Evolutionary conservation across 768 basidiomycete genomes (phyloP), one percentile per base, ranked within the genome.

Genomic region (Lactifluus pinguis): DNA sequence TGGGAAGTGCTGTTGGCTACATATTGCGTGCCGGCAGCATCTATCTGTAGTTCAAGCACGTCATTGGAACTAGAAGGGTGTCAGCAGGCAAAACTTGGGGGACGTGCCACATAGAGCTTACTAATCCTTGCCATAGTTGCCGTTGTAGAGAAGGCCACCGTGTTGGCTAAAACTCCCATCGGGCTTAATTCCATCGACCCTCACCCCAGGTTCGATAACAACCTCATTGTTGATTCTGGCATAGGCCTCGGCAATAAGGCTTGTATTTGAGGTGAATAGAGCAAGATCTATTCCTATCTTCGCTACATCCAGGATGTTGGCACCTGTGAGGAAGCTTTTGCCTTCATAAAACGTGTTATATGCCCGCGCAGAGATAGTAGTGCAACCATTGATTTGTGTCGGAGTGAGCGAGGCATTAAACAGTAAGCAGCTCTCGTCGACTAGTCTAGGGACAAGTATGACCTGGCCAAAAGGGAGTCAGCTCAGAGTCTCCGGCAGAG

Each of bases 261-360:
- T 74, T 13, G 65, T 63, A 65, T 83, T 80, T 61, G 58, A 57
- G 36, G 62, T 61, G 2, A 59, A 54, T 32, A 66, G 49, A 44
- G 65, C 51, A 29, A 66, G 42, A 57, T 21, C 56, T 42, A 61
- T 71, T 72, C 51, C 72, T 68, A 53, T 72, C 69, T 29, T 80
- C 19, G 83, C 83, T 41, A 87, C 77, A 68, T 88, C 85, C 52
- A 87, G 72, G 0, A 78, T 76, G 66, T 88, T 87, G 6, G 86
- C 85, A 13, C 86, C 86, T 34, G 82, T 81, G 25, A 85, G 68
- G 44, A 73, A 77, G 15, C 80, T 77, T 39, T 66, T 66, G 5
- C 53, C 53, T 41, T 60, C 39, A 8, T 60, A 64, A 45, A 66
- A 66, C 4, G 63, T 65, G 41, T 59, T 59, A 36, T 66, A 66